phyloP scores from a whole-genome alignment of 768 basidiomycete species.

The Leucosporidium yakuticum region DNA sequence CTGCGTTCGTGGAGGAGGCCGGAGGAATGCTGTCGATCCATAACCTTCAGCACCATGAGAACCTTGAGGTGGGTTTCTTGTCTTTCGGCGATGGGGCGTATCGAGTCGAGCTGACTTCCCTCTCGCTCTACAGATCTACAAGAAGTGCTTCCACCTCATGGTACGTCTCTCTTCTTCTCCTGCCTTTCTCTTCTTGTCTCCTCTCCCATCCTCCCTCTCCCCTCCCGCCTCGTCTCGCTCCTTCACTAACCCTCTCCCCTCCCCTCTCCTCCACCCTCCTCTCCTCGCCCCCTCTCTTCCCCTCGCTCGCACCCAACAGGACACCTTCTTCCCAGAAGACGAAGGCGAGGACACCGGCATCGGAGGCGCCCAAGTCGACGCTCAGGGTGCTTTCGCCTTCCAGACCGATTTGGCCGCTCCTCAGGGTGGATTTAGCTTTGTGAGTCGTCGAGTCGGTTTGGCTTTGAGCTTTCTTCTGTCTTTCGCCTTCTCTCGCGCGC shows the following conservation, averaged over 20 bases:
- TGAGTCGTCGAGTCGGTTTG: neutral
- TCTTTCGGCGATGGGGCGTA: neutral
- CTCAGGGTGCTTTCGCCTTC: conserved; percentile 56
- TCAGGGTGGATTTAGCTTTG: conserved; percentile 90
- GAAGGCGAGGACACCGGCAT: conserved; percentile 84
- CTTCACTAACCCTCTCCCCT: conserved; percentile 83
- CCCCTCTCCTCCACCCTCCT: neutral
- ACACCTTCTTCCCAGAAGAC: conserved; percentile 50
- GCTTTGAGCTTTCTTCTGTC: too few relatives aligned
- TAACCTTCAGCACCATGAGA: conserved; percentile 98
- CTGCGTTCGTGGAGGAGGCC: conserved; percentile 90
- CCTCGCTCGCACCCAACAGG: neutral
- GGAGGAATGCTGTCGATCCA: conserved; percentile 99
- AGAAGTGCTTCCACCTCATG: conserved; percentile 91
- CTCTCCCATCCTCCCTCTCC: too few relatives aligned
- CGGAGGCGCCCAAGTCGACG: conserved; percentile 58
- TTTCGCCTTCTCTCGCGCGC: too few relatives aligned
- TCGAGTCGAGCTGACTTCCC: neutral
- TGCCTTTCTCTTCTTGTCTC: neutral
- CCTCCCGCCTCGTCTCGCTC: too few relatives aligned
- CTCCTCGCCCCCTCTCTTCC: too few relatives aligned
- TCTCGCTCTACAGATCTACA: conserved; percentile 62
- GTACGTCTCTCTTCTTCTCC: conserved; percentile 33
- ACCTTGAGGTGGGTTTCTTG: conserved; percentile 56
- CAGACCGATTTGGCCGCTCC: conserved; percentile 78